These are phyloP conservation scores for Meyerozyma smithsonii DNA, from an alignment of 1,139 yeast genomes.

Conservation along the genomic window DNA sequence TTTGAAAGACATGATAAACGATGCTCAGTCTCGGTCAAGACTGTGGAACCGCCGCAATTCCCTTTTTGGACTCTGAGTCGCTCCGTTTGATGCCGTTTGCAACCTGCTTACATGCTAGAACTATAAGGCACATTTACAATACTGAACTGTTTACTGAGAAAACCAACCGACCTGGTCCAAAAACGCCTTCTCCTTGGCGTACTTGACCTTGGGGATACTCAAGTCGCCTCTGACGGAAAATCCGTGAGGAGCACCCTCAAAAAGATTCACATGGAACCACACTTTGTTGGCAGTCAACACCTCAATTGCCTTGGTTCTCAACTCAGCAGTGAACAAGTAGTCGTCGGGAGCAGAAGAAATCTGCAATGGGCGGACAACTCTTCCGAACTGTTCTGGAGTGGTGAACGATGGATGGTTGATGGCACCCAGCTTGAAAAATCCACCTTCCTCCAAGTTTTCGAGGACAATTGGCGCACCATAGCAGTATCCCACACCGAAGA, in stretches of 20 bases:
- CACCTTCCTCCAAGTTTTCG: constrained; percentile 45
- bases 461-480: constrained; percentile 73
- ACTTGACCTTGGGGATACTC: constrained; percentile 45
- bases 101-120: too few species aligned
- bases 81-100: too few species aligned
- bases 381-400: constrained; percentile 47
- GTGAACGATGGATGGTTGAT: constrained; percentile 80
- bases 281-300: constrained; percentile 40
- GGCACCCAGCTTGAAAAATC: constrained; percentile 57
- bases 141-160: background rate
- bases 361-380: constrained; percentile 49
- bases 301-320: constrained; percentile 59
- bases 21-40: background rate
- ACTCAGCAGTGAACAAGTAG: constrained; percentile 53
- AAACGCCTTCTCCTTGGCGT: constrained; percentile 68
- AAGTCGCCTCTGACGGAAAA: constrained; percentile 74
- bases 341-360: constrained; percentile 76
- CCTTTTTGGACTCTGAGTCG: background rate
- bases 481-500: constrained; percentile 74
- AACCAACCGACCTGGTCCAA: constrained; percentile 57
- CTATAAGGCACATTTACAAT: background rate
- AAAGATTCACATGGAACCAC: constrained; percentile 57
- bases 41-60: background rate
- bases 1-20: too few species aligned
- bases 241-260: constrained; percentile 66